Evolutionary conservation across 2,329 filamentous ascomycete species (phyloP), one percentile per base, ranked within the genome.

Genomic region (Xylariaceae sp.): DNA sequence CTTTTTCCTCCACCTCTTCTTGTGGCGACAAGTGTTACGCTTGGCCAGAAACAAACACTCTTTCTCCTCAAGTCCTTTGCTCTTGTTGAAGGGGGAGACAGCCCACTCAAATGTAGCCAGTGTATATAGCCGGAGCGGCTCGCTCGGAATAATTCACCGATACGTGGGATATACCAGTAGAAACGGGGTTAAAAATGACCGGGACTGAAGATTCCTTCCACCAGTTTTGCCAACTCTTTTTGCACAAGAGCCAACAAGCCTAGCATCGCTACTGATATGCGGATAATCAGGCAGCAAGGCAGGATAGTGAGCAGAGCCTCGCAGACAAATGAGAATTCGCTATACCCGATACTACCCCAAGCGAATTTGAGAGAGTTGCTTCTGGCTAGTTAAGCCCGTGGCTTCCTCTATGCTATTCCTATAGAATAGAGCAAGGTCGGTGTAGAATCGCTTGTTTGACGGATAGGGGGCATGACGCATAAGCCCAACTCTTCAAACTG

Each of bases 391-490:
- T 42, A 48, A 50, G 32, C 50, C 50, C 43, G 30, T 36, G 40
- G n/a, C 15, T 32, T 34, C 40, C 41, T 53, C 51, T 51, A 18
- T 39, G 47, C 21, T 12, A n/a, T 16, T 47, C 41, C 26, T 41
- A 47, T 32, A 43, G 19, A 12, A 46, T 46, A 34, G 39, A 44
- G 44, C 46, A 37, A 37, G 47, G 45, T 42, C 21, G 19, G 43
- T 43, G 55, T 45, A 46, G 43, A 50, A 44, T 60, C 57, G 57
- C 55, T 60, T 60, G 50, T 54, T 54, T 7, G 47, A 43, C 57
- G 55, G 58, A 60, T 60, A 48, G 19, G 53, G 44, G 39, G 47
- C 18, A 51, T 56, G 52, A 54, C 50, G 39, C 46, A 49, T 43
- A 44, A 52, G 48, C 32, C 36, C 36, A 46, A 15, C 48, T 49